Base-by-base conservation (phyloP, 1,284 basidiomycete genomes). In the Cystobasidium pallidum region DNA sequence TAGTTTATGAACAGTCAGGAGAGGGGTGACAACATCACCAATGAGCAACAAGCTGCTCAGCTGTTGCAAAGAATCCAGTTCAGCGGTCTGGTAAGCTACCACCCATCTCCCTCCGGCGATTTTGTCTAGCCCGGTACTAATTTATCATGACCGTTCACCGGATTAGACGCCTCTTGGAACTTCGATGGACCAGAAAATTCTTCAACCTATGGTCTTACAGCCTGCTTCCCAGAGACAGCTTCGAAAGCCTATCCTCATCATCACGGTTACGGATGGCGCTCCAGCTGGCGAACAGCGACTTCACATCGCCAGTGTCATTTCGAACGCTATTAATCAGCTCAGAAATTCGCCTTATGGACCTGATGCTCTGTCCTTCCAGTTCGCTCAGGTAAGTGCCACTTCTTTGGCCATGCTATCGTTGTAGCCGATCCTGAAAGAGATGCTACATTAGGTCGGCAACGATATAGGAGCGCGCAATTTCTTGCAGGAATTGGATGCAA, bases 1-100 rank as follows among this genome's bases (percentile, higher is more conserved):
- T 77, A 82, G 68, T 83, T 84, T 80, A 81, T 84, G 79, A 83
- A 84, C 80, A 80, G 78, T 54, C 77, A 78, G 47, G 71, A 81
- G 39, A 80, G 83, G 70, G 83, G 83, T 47, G 81, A 83, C 79
- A 79, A 80, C 75, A 81, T 84, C 75, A 78, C 76, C 36, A 79
- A 76, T 47, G 83, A 84, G 74, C 75, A 75, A 39, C 76, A 78
- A 34, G 83, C 82, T 19, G 73, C 79, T 36, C 77, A 81, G 62
- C 80, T 84, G 28, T 73, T 84, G 47, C 54, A 76, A 13, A 79
- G 82, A 64, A 78, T 84, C 78, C 81, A 82, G 75, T 84, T 83
- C 80, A 81, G 80, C n/a, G 83, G 82, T n/a, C 52, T 78, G 2
- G 67, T 70, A 34, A 59, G 67, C 43, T 45, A 15, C 36, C 13